Base-by-base conservation (phyloP, 2,329 filamentous ascomycete species). In the Paracamarosporium sp. region DNA sequence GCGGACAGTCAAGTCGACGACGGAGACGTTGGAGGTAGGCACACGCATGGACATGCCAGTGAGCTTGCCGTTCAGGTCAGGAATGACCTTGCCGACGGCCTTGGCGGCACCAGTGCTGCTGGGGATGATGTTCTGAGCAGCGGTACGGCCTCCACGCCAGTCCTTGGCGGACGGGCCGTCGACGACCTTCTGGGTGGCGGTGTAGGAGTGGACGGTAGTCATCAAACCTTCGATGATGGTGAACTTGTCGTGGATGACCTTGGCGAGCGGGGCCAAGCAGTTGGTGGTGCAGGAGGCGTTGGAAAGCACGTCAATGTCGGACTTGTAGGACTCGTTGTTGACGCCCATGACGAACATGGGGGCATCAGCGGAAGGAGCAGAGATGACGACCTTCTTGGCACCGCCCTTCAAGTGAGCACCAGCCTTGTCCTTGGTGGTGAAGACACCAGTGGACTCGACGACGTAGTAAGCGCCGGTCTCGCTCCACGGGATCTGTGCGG, bases 211-310 rank as follows among this genome's bases (percentile, higher is more conserved):
- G 81, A 98, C 88, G 72, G 95, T 99, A 84, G 95, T 98, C 95
- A 99, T 99, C 76, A 98, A 90, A 88, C 94, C 95, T 88, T 99
- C 95, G 77, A 97, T 83, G 80, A 99, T 95, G 82, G 86, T 90
- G 86, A 90, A 99, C 83, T 97, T 96, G 88, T 98, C 94, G 88
- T 99, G 86, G 85, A 99, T 88, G 78, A 98, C 93, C 91, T 98
- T 99, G 86, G 95, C 95, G 68, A 99, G 91, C 80, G 95, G 95
- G 81, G 95, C 95, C 83, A 99, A 85, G 90, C 95, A 98, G 92
- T 99, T 99, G 87, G 95, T 98, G 81, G 95, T 99, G 92, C 95
- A 98, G 73, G 95, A 98, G 75, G 95, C 95, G 86, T 99, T 99
- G 85, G 95, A 98, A 85, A 98, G 92, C 81, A 99, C 90, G 75